A percentile compares a stretch with the other conserved stretches of the same genome.
Conservation (phyloP, 371 early-diverging fungal species). For the Circinella umbellata region DNA sequence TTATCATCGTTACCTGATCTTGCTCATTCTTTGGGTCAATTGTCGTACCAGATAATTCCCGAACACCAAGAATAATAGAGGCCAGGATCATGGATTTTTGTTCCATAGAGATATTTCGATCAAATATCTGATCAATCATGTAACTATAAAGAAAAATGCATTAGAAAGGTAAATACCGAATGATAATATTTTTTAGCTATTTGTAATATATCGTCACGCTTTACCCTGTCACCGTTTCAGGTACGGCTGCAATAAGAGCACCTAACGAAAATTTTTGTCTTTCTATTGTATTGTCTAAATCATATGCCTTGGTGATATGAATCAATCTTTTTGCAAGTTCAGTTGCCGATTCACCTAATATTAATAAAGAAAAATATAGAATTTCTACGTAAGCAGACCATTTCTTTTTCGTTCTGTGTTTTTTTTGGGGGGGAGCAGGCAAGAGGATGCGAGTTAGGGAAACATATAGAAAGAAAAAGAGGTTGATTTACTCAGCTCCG, state of each 20-base stretch:
- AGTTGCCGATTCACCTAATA: slow-evolving; percentile 36
- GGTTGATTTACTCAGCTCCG: slow-evolving; percentile 39
- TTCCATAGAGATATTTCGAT: slow-evolving; percentile 39
- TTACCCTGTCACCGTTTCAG: slow-evolving; percentile 36
- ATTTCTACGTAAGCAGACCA: not conserved
- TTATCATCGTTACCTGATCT: not conserved
- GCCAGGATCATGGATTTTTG: slow-evolving; percentile 37
- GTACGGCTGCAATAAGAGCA: slow-evolving; percentile 41
- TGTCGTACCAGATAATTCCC: slow-evolving; percentile 41
- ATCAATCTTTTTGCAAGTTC: slow-evolving; percentile 38
- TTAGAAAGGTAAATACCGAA: not conserved
- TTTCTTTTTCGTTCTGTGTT: not conserved
- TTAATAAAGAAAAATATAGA: not conserved
- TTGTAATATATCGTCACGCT: not conserved
- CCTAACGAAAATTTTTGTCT: slow-evolving; percentile 34
- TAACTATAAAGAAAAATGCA: slow-evolving; percentile 16
- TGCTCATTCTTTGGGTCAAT: not conserved
- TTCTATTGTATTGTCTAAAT: slow-evolving; percentile 29
- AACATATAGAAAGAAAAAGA: not conserved
- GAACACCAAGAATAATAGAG: slow-evolving; percentile 35
- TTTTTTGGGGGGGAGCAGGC: not conserved
- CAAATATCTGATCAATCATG: slow-evolving; percentile 46
- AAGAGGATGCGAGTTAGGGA: no score
- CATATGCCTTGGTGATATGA: slow-evolving; percentile 37
- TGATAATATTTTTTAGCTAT: not conserved